Percentiles rank a stretch among this genome's conserved stretches.
Conservation (phyloP, 2,329 filamentous ascomycete species). For the Sporothrix inflata region DNA sequence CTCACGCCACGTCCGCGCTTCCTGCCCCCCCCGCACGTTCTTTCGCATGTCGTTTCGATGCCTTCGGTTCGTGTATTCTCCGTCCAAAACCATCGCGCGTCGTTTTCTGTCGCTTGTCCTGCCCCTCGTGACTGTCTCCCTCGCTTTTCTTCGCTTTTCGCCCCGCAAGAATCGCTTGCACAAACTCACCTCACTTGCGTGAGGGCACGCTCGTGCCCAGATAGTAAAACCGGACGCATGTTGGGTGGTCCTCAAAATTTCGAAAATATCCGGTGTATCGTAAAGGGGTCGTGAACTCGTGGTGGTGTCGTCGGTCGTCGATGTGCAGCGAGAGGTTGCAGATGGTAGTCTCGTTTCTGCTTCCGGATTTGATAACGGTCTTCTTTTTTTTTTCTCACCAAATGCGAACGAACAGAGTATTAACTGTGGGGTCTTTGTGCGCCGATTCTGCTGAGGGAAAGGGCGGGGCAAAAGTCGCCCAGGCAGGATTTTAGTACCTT, state of each 20-base stretch:
- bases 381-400: slow-evolving; percentile 31
- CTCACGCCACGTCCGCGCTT: background rate
- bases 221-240: slow-evolving; percentile 96
- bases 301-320: slow-evolving; percentile 5
- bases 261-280: background rate
- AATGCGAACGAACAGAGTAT: slow-evolving; percentile 21
- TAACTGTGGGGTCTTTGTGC: slow-evolving; percentile 31
- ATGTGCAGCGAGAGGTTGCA: slow-evolving; percentile 8
- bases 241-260: slow-evolving; percentile 47
- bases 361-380: slow-evolving; percentile 27
- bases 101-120: background rate
- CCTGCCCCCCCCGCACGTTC: background rate
- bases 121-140: background rate
- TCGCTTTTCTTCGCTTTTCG: background rate
- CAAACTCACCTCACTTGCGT: slow-evolving; percentile 69
- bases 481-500: slow-evolving; percentile 9
- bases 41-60: slow-evolving; percentile 23
- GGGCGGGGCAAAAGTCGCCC: slow-evolving; percentile 27
- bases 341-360: slow-evolving; percentile 24
- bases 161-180: background rate
- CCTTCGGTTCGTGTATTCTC: background rate
- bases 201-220: slow-evolving; percentile 94
- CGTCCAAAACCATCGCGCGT: background rate
- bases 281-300: background rate
- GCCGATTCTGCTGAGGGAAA: slow-evolving; percentile 21